Base-by-base conservation (phyloP, 2,329 filamentous ascomycete species). In the Pyrenophora seminiperda region DNA sequence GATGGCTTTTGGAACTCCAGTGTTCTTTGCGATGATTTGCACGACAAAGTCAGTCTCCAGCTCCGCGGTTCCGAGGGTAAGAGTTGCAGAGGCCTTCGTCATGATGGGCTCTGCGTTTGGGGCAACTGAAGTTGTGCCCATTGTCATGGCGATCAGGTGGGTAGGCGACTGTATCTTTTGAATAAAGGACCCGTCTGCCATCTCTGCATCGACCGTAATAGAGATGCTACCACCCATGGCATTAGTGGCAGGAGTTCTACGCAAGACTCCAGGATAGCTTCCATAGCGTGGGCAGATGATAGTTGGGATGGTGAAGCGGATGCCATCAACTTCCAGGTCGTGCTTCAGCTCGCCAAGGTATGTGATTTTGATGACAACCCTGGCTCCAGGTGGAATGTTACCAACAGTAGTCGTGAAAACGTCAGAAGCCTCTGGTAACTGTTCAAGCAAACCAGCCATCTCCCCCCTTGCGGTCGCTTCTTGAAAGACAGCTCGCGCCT, bases 301-400 rank as follows among this genome's bases (percentile, higher is more conserved):
- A 1, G 81, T 88, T 0, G 88, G 88, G 4, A 91, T 81, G 4
- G 83, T 90, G 64, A 87, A 88, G 5, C 86, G 81, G 19, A 88
- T 76, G 5, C 86, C 86, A 62, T 91, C 85, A 3, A 82, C 77
- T 54, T 86, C 83, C 34, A 84, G 81, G 63, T 90, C 87, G 58
- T 90, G 85, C 72, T 89, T 89, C 45, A 91, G 77, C 66, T 91
- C 87, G 2, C 84, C 85, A 4, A 89, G 77, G 54, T 88, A 90
- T 0, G 77, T 82, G 47, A 90, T 82, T 9, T 86, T 78, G 5
- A 90, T 80, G 5, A 78, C 67, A 27, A 89, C 73, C 27, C 76
- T 79, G 13, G 81, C 79, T 0, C 77, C 78, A 0, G 82, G 77
- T 0, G 85, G 83, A 0, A 91, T 79, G 56, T 89, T 90, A 7